Conservation (phyloP, 345 rosid species). For the Psidium guajava region DNA sequence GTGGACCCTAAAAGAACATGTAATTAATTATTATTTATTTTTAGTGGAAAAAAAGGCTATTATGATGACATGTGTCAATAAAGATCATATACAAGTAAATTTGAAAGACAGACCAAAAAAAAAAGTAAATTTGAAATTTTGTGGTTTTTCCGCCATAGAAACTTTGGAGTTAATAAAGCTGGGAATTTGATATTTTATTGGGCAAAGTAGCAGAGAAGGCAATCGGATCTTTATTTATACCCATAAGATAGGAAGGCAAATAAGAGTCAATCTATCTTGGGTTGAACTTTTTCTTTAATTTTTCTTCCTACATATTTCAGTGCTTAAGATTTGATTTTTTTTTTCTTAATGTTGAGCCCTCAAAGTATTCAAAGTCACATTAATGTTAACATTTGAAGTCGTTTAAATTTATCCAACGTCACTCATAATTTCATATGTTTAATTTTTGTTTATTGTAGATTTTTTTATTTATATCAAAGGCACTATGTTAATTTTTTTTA, state of each 20-base stretch:
- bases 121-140: not conserved
- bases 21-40: too few species aligned
- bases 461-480: too few species aligned
- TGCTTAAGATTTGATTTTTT: not conserved
- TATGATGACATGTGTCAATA: not conserved
- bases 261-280: not conserved
- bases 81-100: not conserved
- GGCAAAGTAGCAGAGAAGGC: not conserved
- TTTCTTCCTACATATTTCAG: not conserved
- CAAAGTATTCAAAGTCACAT: not conserved
- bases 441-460: too few species aligned
- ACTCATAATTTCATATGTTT: not conserved
- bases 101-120: too few species aligned
- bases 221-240: not conserved
- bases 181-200: not conserved
- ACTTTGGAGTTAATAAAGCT: not conserved
- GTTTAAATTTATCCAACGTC: not conserved
- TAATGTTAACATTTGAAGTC: not conserved
- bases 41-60: too few species aligned
- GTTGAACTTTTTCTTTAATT: not conserved
- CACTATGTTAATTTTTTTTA: too few species aligned
- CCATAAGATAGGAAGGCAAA: not conserved
- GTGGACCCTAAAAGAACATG: too few species aligned
- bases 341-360: not conserved
- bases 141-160: not conserved